Conservation (phyloP, 768 basidiomycete species). For the Mycena vitilis region DNA sequence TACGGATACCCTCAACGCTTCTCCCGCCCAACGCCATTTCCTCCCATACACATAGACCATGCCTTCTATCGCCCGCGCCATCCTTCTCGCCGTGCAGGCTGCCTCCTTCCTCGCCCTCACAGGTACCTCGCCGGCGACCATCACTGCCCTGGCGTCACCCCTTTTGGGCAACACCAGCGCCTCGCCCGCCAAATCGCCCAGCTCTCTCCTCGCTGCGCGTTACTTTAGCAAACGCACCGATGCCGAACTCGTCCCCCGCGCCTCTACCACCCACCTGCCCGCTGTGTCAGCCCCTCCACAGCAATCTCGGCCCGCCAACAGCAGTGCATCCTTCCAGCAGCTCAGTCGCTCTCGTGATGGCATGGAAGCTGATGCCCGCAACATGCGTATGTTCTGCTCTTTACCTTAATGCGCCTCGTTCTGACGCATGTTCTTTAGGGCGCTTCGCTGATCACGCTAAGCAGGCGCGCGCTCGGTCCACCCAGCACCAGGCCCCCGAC, state of each 20-base stretch:
- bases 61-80: conserved; percentile 50
- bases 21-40: conserved; percentile 24
- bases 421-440: conserved; percentile 39
- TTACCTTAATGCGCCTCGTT: background rate
- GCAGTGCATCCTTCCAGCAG: background rate
- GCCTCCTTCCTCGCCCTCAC: conserved; percentile 51
- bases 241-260: conserved; percentile 40
- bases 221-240: conserved; percentile 23
- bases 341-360: background rate
- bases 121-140: conserved; percentile 43
- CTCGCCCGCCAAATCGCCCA: conserved; percentile 29
- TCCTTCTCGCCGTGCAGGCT: conserved; percentile 55
- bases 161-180: conserved; percentile 38
- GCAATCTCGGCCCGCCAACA: conserved; percentile 3
- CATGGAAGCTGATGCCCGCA: conserved; percentile 30
- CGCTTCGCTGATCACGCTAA: conserved; percentile 42
- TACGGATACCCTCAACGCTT: background rate
- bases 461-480: conserved; percentile 40
- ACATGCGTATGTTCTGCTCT: conserved; percentile 44
- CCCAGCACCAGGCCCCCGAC: conserved; percentile 39
- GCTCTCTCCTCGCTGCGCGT: conserved; percentile 41
- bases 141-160: conserved; percentile 50
- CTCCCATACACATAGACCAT: conserved; percentile 33
- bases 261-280: background rate
- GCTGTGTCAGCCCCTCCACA: conserved; percentile 10